Conservation (phyloP, 148 eudicot genomes). For the Fagopyrum tataricum region DNA sequence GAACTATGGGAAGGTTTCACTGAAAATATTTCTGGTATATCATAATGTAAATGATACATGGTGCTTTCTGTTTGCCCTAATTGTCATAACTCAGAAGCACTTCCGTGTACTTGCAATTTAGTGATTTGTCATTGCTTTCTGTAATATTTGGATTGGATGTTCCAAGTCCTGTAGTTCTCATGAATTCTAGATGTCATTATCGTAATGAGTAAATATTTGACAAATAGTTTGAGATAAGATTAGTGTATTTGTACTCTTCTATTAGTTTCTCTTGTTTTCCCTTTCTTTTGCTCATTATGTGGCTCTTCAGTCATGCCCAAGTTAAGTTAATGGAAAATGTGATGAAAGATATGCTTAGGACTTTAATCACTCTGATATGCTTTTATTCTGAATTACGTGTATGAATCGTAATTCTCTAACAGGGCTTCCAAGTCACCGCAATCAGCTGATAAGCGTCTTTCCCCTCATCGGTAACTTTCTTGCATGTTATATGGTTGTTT, state of each 20-base stretch:
- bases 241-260: neutral
- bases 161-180: neutral
- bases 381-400: neutral
- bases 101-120: neutral
- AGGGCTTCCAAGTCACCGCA: constrained; percentile 58
- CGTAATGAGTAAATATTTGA: neutral
- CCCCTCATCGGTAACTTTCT: constrained; percentile 48
- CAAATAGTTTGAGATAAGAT: neutral
- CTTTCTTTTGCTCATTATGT: neutral
- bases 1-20: neutral
- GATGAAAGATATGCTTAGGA: constrained; percentile 1
- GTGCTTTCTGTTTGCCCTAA: neutral
- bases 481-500: neutral
- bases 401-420: constrained; percentile 10
- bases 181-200: neutral
- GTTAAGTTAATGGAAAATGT: neutral
- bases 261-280: neutral
- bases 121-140: neutral
- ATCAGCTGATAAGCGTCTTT: constrained; percentile 42
- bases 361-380: neutral
- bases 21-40: neutral
- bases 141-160: neutral
- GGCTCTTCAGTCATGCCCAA: neutral
- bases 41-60: neutral
- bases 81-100: neutral